Base-by-base conservation (phyloP, 176 grass and related monocot species). In the Otatea glauca region DNA sequence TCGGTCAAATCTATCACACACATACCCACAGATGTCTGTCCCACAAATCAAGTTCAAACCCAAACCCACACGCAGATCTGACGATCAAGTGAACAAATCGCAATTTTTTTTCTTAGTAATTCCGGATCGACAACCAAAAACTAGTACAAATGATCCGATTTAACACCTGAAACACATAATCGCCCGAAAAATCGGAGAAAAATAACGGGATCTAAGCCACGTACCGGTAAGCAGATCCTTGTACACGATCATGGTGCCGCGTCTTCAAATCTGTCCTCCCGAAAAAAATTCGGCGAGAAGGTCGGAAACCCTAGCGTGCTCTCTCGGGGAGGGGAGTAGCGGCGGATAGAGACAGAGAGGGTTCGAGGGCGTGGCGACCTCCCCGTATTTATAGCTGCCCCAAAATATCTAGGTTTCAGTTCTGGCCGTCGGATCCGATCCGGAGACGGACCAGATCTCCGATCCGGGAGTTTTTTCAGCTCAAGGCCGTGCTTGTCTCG, bases 211-310 rank as follows among this genome's bases (percentile, higher is more conserved):
- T 2, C 9, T 27, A 20, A 18, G 35, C 5, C 13, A 62, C 88
- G 39, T 13, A 97, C 92, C 92, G 50, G 79, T 76, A 77, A 97
- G 82, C 43, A 90, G 88, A 84, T 97, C 94, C 85, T 84, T 41
- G 80, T 97, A 97, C 13, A 97, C 75, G 58, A 97, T 15, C 94
- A 97, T 97, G 75, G 27, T 48, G 89, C 16, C 84, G 42, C 61
- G 13, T 9, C 49, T 81, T 67, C 9, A 18, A 45, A 24, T 1
- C 42, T 6, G 65, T 32, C 75, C 85, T 4, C 76, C 68, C 32
- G 23, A 45, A 16, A 32, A 87, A 68, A 23, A 15, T 0, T 67
- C 0, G 44, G 25, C 49, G 2, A 42, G 7, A 54, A 24, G 38
- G 8, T 13, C 16, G 49, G 63, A 61, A 93, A 97, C 87, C 85